Base-by-base conservation (phyloP, 441 rosid species). In the Raphanus hybrid region DNA sequence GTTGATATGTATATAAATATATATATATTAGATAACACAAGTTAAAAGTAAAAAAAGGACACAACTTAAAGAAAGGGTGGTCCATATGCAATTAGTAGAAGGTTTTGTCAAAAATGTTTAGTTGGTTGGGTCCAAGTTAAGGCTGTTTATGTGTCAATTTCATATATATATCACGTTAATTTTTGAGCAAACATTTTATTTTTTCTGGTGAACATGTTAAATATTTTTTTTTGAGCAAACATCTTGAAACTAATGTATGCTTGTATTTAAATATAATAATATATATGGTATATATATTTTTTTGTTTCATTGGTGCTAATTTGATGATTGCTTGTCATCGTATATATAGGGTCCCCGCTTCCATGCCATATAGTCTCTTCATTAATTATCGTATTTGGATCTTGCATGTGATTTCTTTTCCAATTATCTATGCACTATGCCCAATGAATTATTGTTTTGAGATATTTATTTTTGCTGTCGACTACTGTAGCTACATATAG, bases 31-130 rank as follows among this genome's bases (percentile, higher is more conserved):
- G 59, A 10, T 8, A 62, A 37, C 64, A 59, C 68, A 67, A 8
- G 50, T 59, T 60, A 72, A 72, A 71, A 48, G 68, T 45, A 20
- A 58, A 71, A 41, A 58, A 67, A 60, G 69, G 81, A 73, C 69
- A 66, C 32, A 58, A 55, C 48, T 15, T 64, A 66, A 58, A 71
- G 18, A 66, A 20, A 45, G 67, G 34, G 76, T 72, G 77, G 77
- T 67, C 81, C 81, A 77, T 71, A 48, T 77, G 76, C 62, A 66
- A 77, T 71, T 71, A 72, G 68, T 58, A 45, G 7, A 41, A 63
- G 71, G 71, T 70, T 70, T 77, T 64, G 76, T 65, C 71, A 15
- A 71, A 60, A 65, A 64, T 64, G 23, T 57, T 29, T 77, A 66
- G 76, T 37, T 48, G 74, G 69, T 59, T 54, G 58, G 23, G 69